Evolutionary conservation across 441 rosid species (phyloP), one percentile per base, ranked within the genome.

Genomic region (Bruguiera hainesii): DNA sequence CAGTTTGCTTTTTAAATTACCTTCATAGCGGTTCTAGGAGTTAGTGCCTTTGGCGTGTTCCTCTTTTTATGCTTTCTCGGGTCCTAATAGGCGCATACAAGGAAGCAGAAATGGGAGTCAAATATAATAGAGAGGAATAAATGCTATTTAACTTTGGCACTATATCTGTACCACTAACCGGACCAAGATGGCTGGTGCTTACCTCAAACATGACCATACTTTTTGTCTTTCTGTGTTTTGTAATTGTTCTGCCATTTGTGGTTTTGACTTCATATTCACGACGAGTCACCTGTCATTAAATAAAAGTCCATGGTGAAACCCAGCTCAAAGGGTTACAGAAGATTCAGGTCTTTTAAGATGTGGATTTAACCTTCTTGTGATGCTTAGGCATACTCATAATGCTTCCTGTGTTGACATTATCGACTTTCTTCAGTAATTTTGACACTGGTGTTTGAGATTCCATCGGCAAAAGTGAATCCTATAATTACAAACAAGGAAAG

Each of bases 171-270:
- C 23, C 64, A 49, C 67, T 2, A 42, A 52, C n/a, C 11, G 33
- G 60, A 53, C 8, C 57, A 23, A 62, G 30, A 63, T 29, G 60
- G 52, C 4, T 15, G 58, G 63, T 59, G 39, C 72, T 37, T 82
- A 89, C 98, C 95, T 91, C 95, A 75, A 89, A 87, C 88, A 89
- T 77, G 71, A 82, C 82, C 1, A 91, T 82, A 72, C 85, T 83
- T 72, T 60, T 87, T 61, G 93, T 85, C 77, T 86, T 93, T 76
- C 84, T 91, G 56, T 88, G 81, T 72, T 89, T 91, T 29, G 92
- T 80, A 37, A 82, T 69, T 77, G 89, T 74, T 82, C 89, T 78
- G 68, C 93, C 94, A 80, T 81, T 82, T 7, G 74, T 69, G 33
- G 79, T 82, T 78, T 89, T 96, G 75, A 85, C 81, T 70, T 91